Conservation (phyloP, 495 filamentous ascomycete species). For the Daldinia concentrica region DNA sequence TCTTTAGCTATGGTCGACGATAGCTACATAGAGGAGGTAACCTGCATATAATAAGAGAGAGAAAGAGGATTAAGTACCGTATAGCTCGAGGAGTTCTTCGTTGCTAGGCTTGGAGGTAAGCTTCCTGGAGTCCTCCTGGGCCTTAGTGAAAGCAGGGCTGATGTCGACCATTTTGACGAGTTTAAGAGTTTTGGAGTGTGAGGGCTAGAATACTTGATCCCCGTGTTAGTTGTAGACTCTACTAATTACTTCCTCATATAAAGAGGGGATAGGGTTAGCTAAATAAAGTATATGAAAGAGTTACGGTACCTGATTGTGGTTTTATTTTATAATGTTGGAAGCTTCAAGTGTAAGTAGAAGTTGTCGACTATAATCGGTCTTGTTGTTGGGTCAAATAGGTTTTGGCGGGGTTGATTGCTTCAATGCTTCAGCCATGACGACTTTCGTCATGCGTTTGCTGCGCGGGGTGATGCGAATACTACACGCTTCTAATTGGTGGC, state of each 20-base stretch:
- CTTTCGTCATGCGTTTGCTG: conserved; percentile 32
- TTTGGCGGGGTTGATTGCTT: conserved; percentile 36
- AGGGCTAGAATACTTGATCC: conserved; percentile 5
- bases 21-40: no score
- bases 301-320: background rate
- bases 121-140: conserved; percentile 71
- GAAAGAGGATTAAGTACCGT: conserved; percentile 47
- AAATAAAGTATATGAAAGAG: background rate
- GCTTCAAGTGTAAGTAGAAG: background rate
- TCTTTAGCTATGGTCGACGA: no score
- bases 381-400: conserved; percentile 24
- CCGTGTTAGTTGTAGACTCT: conserved; percentile 14
- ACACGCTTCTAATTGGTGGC: conserved; percentile 19
- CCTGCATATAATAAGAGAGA: no score
- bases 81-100: conserved; percentile 64
- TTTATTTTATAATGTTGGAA: background rate
- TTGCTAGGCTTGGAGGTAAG: conserved; percentile 67
- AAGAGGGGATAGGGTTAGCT: conserved; percentile 2
- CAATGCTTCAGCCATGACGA: conserved; percentile 1
- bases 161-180: conserved; percentile 51
- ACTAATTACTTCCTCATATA: conserved; percentile 3
- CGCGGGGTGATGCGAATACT: conserved; percentile 31
- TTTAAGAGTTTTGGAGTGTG: conserved; percentile 13
- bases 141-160: conserved; percentile 64
- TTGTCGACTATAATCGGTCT: no score